Conservation (phyloP, 225 moss, liverwort and hornwort species). For the Sphagnum tenellum region DNA sequence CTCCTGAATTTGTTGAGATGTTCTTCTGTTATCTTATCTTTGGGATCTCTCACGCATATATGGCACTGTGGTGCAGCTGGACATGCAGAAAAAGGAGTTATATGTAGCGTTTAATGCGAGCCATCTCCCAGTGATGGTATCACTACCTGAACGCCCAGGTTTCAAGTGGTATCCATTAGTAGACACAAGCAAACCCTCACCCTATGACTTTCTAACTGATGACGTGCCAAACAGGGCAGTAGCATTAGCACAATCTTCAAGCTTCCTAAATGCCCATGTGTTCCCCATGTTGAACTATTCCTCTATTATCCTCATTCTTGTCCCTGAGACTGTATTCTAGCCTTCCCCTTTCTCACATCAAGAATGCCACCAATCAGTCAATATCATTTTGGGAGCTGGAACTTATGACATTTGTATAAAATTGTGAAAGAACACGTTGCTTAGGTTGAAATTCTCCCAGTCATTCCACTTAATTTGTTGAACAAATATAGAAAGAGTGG, state of each 20-base stretch:
- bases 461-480: no score
- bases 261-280: conserved; percentile 44
- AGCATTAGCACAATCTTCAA: conserved; percentile 50
- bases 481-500: no score
- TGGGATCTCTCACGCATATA: not conserved
- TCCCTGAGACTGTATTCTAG: conserved; percentile 40
- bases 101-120: conserved; percentile 82
- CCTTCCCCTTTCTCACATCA: not conserved
- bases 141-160: conserved; percentile 60
- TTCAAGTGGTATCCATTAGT: conserved; percentile 72
- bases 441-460: no score
- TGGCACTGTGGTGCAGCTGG: conserved; percentile 30
- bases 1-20: not conserved
- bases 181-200: conserved; percentile 71
- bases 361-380: no score
- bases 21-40: not conserved
- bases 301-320: conserved; percentile 57
- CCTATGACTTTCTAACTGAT: conserved; percentile 69
- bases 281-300: conserved; percentile 84
- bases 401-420: no score
- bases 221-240: conserved; percentile 49
- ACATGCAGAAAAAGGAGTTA: conserved; percentile 50
- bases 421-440: no score
- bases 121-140: conserved; percentile 52
- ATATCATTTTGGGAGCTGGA: no score